Base-by-base conservation (phyloP, 768 basidiomycete genomes). In the Mycena galopus region DNA sequence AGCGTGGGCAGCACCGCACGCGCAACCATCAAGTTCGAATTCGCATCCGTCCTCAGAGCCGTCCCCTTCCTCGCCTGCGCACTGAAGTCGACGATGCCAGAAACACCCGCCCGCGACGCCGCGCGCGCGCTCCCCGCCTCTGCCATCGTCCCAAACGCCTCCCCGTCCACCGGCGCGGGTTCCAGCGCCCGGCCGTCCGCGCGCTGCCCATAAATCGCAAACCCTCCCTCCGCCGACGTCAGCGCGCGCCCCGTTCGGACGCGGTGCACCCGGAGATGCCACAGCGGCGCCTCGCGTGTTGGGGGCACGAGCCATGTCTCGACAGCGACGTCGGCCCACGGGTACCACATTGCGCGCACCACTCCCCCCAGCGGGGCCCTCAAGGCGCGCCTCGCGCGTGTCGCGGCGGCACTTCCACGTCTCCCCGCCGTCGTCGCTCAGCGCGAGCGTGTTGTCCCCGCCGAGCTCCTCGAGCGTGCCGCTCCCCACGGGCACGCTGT, bases 291-390 rank as follows among this genome's bases (percentile, higher is more conserved):
- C 6, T 82, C 87, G 19, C 77, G 67, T 44, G 86, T 85, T 4
- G 93, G 93, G 2, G 93, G 93, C 9, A 93, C 82, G 19, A 94
- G 86, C 90, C 90, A 92, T 27, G 93, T 94, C 82, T 93, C 92
- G 55, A 94, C 89, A 68, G 88, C 84, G 33, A 93, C 92, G 78
- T 89, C 92, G 50, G 84, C 83, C 92, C 92, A 94, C 17, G 93
- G 93, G 75, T 89, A 87, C 93, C 93, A 94, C 84, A 89, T 89
- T 53, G 90, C 89, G 63, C 89, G 83, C 51, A 94, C 82, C 88
- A n/a, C 90, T 90, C 57, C 68, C 84, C 69, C 73, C 67, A 37
- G 72, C 78, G 21, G 76, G 82, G 39, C 81, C 79, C 82, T 90
- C 87, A 58, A 91, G 83, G 42, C 87, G 82, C 23, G 92, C 91